These are phyloP conservation scores for Aspergillus puulaauensis DNA, from an alignment of 2,329 filamentous ascomycete genomes.

Conservation along the genomic window DNA sequence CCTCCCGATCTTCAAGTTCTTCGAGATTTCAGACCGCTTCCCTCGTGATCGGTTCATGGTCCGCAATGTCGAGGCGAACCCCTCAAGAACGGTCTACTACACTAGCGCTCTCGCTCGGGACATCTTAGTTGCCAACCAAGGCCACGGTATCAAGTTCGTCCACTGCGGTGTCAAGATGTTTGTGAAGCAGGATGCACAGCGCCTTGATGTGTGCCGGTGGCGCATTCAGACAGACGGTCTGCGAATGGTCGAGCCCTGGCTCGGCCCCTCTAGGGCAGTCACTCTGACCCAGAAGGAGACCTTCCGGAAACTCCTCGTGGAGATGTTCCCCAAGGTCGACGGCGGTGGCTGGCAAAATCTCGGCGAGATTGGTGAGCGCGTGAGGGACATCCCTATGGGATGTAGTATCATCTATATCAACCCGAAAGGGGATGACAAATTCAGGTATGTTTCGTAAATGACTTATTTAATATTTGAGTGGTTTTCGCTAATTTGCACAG, in stretches of 20 bases:
- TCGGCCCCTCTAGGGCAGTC: conserved; percentile 75
- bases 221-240: conserved; percentile 94
- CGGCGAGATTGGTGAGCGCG: conserved; percentile 82
- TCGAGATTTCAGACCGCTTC: conserved; percentile 79
- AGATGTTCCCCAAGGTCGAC: conserved; percentile 93
- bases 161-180: conserved; percentile 99
- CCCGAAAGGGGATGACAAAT: conserved; percentile 62
- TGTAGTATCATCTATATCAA: conserved; percentile 88
- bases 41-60: conserved; percentile 93
- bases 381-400: conserved; percentile 78
- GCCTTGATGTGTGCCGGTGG: conserved; percentile 84
- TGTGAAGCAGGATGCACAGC: conserved; percentile 93
- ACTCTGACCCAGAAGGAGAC: conserved; percentile 75
- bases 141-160: conserved; percentile 88
- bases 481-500: conserved; percentile 29
- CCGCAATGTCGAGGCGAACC: conserved; percentile 83
- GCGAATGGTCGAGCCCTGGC: conserved; percentile 85
- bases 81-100: conserved; percentile 96
- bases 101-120: conserved; percentile 80
- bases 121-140: conserved; percentile 84
- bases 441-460: conserved; percentile 40
- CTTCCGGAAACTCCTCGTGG: conserved; percentile 76
- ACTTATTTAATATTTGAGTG: background rate
- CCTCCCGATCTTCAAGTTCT: conserved; percentile 75
- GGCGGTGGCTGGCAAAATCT: conserved; percentile 72